phyloP scores from a whole-genome alignment of 1,284 basidiomycete genomes.

The Fomes fomentarius region DNA sequence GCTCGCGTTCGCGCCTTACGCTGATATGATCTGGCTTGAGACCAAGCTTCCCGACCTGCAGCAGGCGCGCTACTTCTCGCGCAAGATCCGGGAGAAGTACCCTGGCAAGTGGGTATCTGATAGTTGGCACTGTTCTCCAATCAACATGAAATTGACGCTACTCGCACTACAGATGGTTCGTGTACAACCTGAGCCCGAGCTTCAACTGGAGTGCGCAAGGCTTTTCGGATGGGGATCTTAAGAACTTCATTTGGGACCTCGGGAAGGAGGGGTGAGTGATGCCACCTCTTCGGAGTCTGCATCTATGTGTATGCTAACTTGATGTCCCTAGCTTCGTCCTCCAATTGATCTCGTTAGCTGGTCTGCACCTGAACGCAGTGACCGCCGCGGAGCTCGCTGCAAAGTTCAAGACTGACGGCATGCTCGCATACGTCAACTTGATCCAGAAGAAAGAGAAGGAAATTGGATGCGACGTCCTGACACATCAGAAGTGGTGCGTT shows the following conservation, averaged over 20 bases:
- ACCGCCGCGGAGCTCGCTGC: constrained; percentile 79
- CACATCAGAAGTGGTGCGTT: constrained; percentile 83
- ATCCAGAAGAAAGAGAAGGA: constrained; percentile 89
- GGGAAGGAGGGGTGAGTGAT: constrained; percentile 79
- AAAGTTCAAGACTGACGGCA: constrained; percentile 81
- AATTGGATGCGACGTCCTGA: constrained; percentile 90
- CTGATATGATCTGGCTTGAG: constrained; percentile 90
- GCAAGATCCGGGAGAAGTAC: constrained; percentile 71
- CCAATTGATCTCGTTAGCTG: constrained; percentile 86
- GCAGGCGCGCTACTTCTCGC: constrained; percentile 81
- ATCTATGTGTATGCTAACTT: neutral
- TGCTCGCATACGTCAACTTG: constrained; percentile 86
- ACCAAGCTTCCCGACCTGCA: constrained; percentile 85
- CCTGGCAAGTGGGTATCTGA: constrained; percentile 62
- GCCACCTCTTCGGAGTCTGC: neutral
- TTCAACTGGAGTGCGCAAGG: constrained; percentile 93
- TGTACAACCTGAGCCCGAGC: constrained; percentile 94
- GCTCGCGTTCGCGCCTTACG: constrained; percentile 79
- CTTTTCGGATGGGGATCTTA: constrained; percentile 76
- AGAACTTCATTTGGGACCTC: constrained; percentile 90
- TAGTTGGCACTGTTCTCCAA: too few species aligned
- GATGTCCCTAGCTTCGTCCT: constrained; percentile 69
- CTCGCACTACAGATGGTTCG: constrained; percentile 70
- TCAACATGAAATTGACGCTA: neutral
- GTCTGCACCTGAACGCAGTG: constrained; percentile 85